Base-by-base conservation (phyloP, 2,329 filamentous ascomycete species). In the Paecilomyces formosus region DNA sequence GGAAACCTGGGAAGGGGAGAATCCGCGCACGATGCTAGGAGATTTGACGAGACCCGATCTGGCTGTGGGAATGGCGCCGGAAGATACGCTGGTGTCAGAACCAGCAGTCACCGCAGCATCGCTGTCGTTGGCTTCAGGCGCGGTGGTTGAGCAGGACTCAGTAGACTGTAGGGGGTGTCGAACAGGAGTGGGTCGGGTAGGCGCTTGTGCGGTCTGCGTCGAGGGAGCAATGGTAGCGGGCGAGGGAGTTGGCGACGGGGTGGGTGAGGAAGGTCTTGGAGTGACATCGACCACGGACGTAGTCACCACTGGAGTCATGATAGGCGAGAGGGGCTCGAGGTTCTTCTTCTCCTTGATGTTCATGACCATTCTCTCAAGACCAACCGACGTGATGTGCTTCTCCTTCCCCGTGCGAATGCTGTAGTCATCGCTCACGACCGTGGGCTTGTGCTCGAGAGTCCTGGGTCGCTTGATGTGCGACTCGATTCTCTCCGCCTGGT, bases 311-410 rank as follows among this genome's bases (percentile, higher is more conserved):
- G 76, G 64, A 66, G 73, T 61, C 70, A 79, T 58, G 74, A 73
- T 55, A 28, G 79, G 73, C 54, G 81, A 76, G 39, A 85, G 73
- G 3, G 84, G 83, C 67, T 84, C 80, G 22, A 93, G 79, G 53
- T 82, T 82, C 73, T 86, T 86, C 75, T 90, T 91, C 75, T 94
- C 88, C 74, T 95, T 90, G 71, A 97, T 97, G 45, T 88, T 91
- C 58, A 89, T 85, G 50, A 97, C 90, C 84, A 97, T 95, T 78
- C 95, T 95, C 75, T 96, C 91, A 30, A 97, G 82, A 67, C 94
- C 90, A 68, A 90, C 84, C 6, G 93, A 91, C n/a, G 92, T 95
- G 65, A 97, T 93, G 76, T 96, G 92, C 69, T 90, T 88, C 72
- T 94, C 89, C 58, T 81, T 85, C 63, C 87, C 87, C 63, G 88